Conservation (phyloP, 2,329 filamentous ascomycete species). For the Aspergillus glaucus region DNA sequence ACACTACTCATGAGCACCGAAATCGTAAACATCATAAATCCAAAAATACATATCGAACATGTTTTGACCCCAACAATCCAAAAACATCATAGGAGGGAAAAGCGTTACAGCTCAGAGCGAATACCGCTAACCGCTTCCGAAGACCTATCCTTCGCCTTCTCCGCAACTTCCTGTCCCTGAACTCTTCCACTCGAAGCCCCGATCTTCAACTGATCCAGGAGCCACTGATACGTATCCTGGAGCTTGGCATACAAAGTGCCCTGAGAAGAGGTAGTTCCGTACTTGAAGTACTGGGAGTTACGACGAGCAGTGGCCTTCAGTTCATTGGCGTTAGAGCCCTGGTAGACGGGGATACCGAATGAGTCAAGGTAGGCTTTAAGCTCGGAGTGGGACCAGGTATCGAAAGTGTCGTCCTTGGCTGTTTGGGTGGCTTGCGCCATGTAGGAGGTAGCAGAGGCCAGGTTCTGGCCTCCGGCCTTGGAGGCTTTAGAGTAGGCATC, state of each 20-base stretch:
- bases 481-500: constrained; percentile 43
- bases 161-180: constrained; percentile 44
- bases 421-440: constrained; percentile 59
- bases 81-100: neutral
- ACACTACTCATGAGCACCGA: too few relatives aligned
- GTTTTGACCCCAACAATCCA: neutral
- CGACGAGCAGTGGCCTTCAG: constrained; percentile 65
- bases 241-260: constrained; percentile 62
- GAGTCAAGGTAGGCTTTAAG: constrained; percentile 74
- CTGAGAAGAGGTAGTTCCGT: constrained; percentile 62
- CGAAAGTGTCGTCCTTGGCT: constrained; percentile 61
- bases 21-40: too few relatives aligned
- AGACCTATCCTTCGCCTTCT: constrained; percentile 38
- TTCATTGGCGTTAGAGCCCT: constrained; percentile 63
- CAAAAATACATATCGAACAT: too few relatives aligned
- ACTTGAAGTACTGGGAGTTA: constrained; percentile 69
- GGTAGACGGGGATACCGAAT: constrained; percentile 64
- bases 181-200: constrained; percentile 43
- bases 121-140: constrained; percentile 45
- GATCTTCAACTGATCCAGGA: constrained; percentile 44
- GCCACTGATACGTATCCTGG: constrained; percentile 41
- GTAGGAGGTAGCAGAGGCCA: constrained; percentile 65
- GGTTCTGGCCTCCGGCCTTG: constrained; percentile 39
- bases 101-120: constrained; percentile 25
- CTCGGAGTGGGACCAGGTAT: constrained; percentile 65